Evolutionary conservation across 2,329 filamentous ascomycete species (phyloP), one percentile per base, ranked within the genome.

Genomic region (Aspergillaceae sp.): DNA sequence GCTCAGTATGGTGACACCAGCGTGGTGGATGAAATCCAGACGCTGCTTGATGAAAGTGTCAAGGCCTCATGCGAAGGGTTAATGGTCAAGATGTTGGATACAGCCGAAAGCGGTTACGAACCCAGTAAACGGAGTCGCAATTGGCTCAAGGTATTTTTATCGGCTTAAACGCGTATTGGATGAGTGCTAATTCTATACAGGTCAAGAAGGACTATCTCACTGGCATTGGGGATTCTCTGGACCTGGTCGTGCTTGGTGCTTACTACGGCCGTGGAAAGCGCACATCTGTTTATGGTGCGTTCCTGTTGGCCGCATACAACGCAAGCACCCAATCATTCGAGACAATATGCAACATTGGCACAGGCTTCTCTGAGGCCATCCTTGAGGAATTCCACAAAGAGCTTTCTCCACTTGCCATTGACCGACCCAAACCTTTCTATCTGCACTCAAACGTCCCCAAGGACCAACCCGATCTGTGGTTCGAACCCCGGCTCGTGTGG

Each of bases 81-180:
- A 44, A 98, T 98, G 92, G 92, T 98, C 9, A 98, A 98, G 74
- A 98, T 98, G 92, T 72, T 98, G 48, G 91, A 97, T 64, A 92
- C 91, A 0, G 74, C 79, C 5, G 91, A 96, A 67, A 94, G 87
- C 56, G 87, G 87, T 57, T 98, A 98, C 63, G 91, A 97, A 69
- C 92, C 92, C 19, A 94, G 87, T 60, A 95, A 94, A 65, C 84
- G 92, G 53, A 94, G 87, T 68, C 86, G 92, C 49, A 98, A 98
- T 63, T 98, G 92, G 92, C 84, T 98, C 54, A 98, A 98, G 76
- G 84, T 86, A 74, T 59, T 63, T 52, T 33, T 10, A 43, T 45
- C 28, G 10, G 19, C 41, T 19, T 19, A 19, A 19, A 19, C 19
- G 19, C 19, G 19, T 19, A 42, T 33, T 43, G 0, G 11, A 7